These are phyloP conservation scores for Fusarium sp. DNA, from an alignment of 2,329 filamentous ascomycete genomes.

Conservation along the genomic window DNA sequence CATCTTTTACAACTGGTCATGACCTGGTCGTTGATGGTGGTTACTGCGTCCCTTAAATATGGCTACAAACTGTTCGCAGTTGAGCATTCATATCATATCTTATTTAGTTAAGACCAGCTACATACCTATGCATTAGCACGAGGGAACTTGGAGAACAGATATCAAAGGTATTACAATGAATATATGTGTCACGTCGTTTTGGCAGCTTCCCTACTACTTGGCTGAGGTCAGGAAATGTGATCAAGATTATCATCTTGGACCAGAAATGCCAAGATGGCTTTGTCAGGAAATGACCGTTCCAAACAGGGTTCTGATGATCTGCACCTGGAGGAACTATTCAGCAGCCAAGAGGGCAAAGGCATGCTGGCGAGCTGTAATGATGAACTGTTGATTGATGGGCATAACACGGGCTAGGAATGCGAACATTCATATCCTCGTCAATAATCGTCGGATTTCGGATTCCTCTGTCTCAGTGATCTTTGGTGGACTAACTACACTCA, in stretches of 20 bases:
- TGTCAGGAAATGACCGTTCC: neutral
- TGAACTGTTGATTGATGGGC: neutral
- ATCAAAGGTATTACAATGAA: neutral
- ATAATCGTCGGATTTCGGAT: conserved; percentile 7
- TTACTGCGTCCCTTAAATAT: conserved; percentile 64
- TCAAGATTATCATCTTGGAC: neutral
- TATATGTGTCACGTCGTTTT: neutral
- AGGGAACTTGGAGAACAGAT: conserved; percentile 3
- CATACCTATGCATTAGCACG: neutral
- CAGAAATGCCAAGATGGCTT: neutral
- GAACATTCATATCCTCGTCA: neutral
- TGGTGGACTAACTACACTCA: neutral
- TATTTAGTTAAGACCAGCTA: neutral
- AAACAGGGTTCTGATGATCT: neutral
- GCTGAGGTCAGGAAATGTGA: neutral
- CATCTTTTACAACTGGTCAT: conserved; percentile 82
- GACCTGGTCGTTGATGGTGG: conserved; percentile 82
- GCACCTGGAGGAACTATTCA: neutral
- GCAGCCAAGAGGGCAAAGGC: neutral
- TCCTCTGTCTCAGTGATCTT: neutral
- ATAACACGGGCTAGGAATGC: conserved; percentile 3
- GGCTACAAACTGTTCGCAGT: neutral
- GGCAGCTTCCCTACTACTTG: neutral
- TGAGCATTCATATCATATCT: neutral
- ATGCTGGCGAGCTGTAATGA: neutral